Evolutionary conservation across 2,329 filamentous ascomycete species (phyloP).

Genomic region (Pyricularia sp.): DNA sequence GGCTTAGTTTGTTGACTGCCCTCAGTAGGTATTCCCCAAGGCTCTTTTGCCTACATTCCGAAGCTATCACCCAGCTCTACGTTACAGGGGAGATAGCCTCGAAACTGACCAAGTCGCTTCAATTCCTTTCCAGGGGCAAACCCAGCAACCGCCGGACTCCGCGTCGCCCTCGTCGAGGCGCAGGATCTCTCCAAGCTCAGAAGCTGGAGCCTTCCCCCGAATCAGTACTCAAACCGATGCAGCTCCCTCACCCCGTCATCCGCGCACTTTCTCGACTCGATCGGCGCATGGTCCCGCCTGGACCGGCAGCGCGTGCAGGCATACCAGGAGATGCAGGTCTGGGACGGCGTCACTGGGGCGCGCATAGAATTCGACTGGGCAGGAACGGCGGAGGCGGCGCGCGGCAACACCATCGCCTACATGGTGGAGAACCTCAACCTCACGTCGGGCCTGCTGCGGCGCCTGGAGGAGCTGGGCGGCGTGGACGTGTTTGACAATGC

Average conservation of each 20-base stretch:
- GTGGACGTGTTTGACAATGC: conserved; percentile 67
- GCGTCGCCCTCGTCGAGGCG: conserved; percentile 81
- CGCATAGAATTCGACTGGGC: conserved; percentile 83
- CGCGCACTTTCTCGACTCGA: conserved; percentile 69
- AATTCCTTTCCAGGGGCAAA: conserved; percentile 52
- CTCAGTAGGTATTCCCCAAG: conserved; percentile 45
- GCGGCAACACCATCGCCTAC: conserved; percentile 59
- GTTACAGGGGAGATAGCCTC: not conserved
- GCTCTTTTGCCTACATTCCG: not conserved
- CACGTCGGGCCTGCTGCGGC: conserved; percentile 64
- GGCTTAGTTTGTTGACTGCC: conserved; percentile 71
- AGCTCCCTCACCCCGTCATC: conserved; percentile 89
- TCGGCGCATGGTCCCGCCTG: conserved; percentile 79
- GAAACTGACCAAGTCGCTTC: not conserved
- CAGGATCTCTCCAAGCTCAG: conserved; percentile 69
- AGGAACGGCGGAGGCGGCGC: conserved; percentile 24
- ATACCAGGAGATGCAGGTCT: conserved; percentile 96
- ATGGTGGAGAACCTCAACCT: conserved; percentile 96
- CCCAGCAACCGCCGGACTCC: conserved; percentile 64
- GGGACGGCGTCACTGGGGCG: conserved; percentile 86
- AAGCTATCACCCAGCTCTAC: not conserved
- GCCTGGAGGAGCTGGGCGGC: conserved; percentile 59
- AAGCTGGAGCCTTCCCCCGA: conserved; percentile 55
- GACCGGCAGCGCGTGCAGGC: conserved; percentile 66
- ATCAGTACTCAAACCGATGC: conserved; percentile 84